Conservation (phyloP, 2,329 filamentous ascomycete genomes). For the Diaporthe aspalathi region DNA sequence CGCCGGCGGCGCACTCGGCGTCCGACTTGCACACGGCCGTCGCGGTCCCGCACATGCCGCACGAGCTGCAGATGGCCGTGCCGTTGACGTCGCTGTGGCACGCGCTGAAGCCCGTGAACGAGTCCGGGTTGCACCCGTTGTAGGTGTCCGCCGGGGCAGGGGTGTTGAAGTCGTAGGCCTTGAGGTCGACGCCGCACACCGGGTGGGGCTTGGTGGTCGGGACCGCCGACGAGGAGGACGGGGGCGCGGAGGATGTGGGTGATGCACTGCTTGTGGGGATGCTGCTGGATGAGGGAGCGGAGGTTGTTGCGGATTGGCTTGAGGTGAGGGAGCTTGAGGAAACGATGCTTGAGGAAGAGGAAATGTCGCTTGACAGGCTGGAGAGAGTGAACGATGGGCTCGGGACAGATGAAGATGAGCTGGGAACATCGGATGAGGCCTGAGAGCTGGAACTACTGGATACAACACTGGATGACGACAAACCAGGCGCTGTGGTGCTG, state of each 20-base stretch:
- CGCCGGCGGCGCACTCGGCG: constrained; percentile 10
- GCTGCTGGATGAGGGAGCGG: neutral
- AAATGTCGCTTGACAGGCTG: neutral
- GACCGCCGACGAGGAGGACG: no score
- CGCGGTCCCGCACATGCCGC: constrained; percentile 31
- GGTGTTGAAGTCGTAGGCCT: constrained; percentile 11
- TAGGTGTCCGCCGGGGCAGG: constrained; percentile 7
- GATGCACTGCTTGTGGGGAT: neutral
- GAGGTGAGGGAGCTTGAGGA: no score
- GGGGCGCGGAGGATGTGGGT: neutral
- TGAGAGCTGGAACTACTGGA: neutral
- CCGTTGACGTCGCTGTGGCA: constrained; percentile 28
- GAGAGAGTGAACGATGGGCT: neutral
- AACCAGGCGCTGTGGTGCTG: neutral
- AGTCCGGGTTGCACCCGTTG: constrained; percentile 34
- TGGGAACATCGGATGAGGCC: neutral
- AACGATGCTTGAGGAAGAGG: no score
- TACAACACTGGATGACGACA: neutral
- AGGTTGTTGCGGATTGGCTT: no score
- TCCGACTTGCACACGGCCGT: constrained; percentile 25
- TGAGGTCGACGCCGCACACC: constrained; percentile 18
- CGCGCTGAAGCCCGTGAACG: constrained; percentile 11
- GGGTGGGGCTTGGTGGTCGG: neutral
- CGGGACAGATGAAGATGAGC: neutral
- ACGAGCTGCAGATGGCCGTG: constrained; percentile 20